A percentile compares a stretch with the other conserved stretches of the same genome.
These are phyloP conservation scores for Nymphaea colorata DNA, from an alignment of 164 flowering plant species.

Conservation along the genomic window DNA sequence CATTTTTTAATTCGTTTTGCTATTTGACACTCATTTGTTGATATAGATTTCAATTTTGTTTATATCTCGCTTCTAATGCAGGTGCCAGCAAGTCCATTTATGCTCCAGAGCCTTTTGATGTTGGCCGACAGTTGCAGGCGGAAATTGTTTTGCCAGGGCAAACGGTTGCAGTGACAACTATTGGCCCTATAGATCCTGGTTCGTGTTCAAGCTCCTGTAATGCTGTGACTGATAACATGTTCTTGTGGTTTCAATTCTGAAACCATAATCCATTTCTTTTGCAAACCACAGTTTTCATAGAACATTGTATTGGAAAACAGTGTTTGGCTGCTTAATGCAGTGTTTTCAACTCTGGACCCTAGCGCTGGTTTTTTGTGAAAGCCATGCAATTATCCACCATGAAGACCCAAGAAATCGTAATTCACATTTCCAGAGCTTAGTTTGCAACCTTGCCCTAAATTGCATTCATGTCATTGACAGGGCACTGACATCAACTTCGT, in stretches of 20 bases:
- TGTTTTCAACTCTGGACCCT: no score
- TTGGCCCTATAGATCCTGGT: slow-evolving; percentile 86
- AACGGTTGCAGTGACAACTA: slow-evolving; percentile 34
- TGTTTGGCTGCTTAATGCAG: no score
- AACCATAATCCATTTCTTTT: background rate
- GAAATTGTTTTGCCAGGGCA: slow-evolving; percentile 53
- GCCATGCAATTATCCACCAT: no score
- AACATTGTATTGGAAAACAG: no score
- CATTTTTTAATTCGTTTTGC: background rate
- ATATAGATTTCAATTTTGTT: background rate
- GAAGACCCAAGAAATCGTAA: no score
- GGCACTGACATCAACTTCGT: no score
- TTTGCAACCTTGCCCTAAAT: no score
- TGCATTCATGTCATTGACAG: no score
- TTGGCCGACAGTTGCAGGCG: slow-evolving; percentile 68
- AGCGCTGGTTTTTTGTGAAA: no score
- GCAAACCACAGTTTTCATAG: background rate
- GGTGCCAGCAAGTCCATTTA: slow-evolving; percentile 87
- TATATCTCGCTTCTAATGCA: slow-evolving; percentile 8
- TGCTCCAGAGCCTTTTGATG: slow-evolving; percentile 97
- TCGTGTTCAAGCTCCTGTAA: slow-evolving; percentile 2
- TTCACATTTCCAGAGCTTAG: no score
- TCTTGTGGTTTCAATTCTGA: background rate
- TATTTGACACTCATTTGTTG: background rate
- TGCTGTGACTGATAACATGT: background rate